Evolutionary conservation across 495 filamentous ascomycete species (phyloP).

Genomic region (Terfezia claveryi): DNA sequence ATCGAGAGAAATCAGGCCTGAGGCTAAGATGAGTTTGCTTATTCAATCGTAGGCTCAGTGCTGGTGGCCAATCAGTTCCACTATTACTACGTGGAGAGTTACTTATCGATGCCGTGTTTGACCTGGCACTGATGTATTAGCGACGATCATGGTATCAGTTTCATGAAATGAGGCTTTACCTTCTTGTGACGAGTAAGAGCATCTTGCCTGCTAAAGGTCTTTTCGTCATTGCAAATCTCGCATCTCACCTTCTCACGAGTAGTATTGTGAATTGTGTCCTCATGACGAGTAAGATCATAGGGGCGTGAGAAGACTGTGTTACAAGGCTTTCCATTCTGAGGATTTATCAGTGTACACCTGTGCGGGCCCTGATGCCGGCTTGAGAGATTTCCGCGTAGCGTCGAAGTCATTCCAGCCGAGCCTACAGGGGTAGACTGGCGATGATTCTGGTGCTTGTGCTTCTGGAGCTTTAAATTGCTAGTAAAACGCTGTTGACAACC

Average conservation of each 20-base stretch:
- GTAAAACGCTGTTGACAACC: slow-evolving; percentile 78
- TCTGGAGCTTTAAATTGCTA: slow-evolving; percentile 63
- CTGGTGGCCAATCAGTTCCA: no score
- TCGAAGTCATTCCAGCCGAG: slow-evolving; percentile 28
- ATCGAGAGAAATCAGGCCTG: no score
- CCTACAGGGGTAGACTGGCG: slow-evolving; percentile 32
- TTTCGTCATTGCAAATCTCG: slow-evolving; percentile 85
- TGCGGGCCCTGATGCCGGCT: slow-evolving; percentile 63
- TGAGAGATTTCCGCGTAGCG: slow-evolving; percentile 19
- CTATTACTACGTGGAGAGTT: background rate
- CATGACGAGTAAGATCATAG: slow-evolving; percentile 91
- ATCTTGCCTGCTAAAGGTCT: slow-evolving; percentile 86
- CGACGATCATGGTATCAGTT: no score
- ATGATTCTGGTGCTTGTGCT: slow-evolving; percentile 88
- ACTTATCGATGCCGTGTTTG: background rate
- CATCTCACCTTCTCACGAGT: slow-evolving; percentile 91
- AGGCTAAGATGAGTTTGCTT: no score
- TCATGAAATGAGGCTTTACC: slow-evolving; percentile 6
- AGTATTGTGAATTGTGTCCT: slow-evolving; percentile 92
- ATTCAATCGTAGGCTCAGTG: no score
- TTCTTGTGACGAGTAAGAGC: slow-evolving; percentile 72
- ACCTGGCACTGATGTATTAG: background rate
- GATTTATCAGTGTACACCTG: slow-evolving; percentile 78
- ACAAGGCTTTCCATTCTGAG: slow-evolving; percentile 87
- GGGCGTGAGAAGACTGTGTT: slow-evolving; percentile 91